phyloP scores from a whole-genome alignment of 495 filamentous ascomycete genomes.

The Trichoderma reesei region DNA sequence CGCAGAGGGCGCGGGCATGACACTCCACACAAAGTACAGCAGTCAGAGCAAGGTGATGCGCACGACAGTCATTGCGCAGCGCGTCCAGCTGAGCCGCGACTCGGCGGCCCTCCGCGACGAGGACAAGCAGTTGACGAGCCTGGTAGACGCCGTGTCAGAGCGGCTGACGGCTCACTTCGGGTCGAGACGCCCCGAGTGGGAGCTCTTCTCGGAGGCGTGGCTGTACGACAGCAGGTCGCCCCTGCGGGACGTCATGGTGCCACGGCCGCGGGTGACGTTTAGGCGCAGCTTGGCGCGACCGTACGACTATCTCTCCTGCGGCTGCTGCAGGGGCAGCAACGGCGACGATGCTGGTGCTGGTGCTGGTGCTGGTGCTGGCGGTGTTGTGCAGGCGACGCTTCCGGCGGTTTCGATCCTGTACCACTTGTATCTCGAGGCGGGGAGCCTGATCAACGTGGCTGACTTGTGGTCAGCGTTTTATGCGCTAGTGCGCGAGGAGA shows the following conservation, averaged over 20 bases:
- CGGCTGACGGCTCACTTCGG: slow-evolving; percentile 49
- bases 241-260: slow-evolving; percentile 71
- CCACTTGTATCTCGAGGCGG: slow-evolving; percentile 84
- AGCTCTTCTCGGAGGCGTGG: slow-evolving; percentile 68
- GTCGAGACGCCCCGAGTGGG: background rate
- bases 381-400: slow-evolving; percentile 49
- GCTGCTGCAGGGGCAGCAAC: slow-evolving; percentile 46
- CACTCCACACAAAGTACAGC: slow-evolving; percentile 67
- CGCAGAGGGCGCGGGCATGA: slow-evolving; percentile 31
- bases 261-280: slow-evolving; percentile 64
- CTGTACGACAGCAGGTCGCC: slow-evolving; percentile 75
- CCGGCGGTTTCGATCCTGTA: slow-evolving; percentile 78
- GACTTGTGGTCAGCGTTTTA: slow-evolving; percentile 88
- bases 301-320: slow-evolving; percentile 76
- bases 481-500: slow-evolving; percentile 58
- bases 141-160: slow-evolving; percentile 55
- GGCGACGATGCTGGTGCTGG: slow-evolving; percentile 22
- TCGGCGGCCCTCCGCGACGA: slow-evolving; percentile 63
- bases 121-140: slow-evolving; percentile 64
- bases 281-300: slow-evolving; percentile 73
- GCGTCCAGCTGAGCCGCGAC: slow-evolving; percentile 74
- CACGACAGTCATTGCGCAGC: slow-evolving; percentile 79
- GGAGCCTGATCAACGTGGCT: slow-evolving; percentile 73
- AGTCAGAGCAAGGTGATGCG: slow-evolving; percentile 60
- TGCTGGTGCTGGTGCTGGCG: background rate